Percentiles rank a stretch among this genome's conserved stretches.
These are phyloP conservation scores for Sporothrix curviconia DNA, from an alignment of 2,329 filamentous ascomycete species.

Conservation along the genomic window DNA sequence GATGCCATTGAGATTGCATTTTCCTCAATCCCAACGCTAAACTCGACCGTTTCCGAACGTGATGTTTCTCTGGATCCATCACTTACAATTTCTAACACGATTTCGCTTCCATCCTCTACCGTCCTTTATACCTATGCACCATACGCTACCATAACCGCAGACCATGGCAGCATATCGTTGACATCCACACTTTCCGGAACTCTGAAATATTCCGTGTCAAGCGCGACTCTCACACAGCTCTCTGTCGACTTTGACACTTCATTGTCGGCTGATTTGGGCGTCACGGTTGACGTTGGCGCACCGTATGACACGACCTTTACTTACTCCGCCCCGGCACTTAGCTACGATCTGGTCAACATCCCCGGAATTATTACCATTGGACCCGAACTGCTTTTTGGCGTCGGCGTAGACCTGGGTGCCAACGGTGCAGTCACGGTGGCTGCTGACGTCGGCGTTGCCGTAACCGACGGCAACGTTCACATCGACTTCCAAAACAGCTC, in stretches of 20 bases:
- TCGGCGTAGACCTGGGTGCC: conserved; percentile 8
- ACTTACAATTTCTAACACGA: conserved; percentile 33
- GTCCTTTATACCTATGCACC: conserved; percentile 19
- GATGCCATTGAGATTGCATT: conserved; percentile 15
- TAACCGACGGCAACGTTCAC: conserved; percentile 21
- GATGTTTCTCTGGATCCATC: conserved; percentile 29
- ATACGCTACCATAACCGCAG: conserved; percentile 31
- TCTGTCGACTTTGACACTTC: conserved; percentile 38
- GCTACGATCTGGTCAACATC: conserved; percentile 32
- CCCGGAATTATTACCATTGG: conserved; percentile 32
- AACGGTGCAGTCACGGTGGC: neutral
- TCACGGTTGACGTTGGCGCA: conserved; percentile 31
- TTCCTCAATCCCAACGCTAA: neutral
- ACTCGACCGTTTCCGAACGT: neutral
- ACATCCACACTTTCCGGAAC: conserved; percentile 36
- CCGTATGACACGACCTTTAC: conserved; percentile 29
- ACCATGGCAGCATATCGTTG: conserved; percentile 30
- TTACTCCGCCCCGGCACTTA: conserved; percentile 32
- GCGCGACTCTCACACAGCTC: conserved; percentile 29
- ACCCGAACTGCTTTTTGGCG: conserved; percentile 8
- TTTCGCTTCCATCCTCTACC: conserved; percentile 17
- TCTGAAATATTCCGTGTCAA: conserved; percentile 34
- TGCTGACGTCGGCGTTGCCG: neutral
- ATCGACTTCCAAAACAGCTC: conserved; percentile 25
- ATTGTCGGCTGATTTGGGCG: conserved; percentile 30